Evolutionary conservation across 768 basidiomycete genomes (phyloP).

Genomic region (Leucocoprinus sp.): DNA sequence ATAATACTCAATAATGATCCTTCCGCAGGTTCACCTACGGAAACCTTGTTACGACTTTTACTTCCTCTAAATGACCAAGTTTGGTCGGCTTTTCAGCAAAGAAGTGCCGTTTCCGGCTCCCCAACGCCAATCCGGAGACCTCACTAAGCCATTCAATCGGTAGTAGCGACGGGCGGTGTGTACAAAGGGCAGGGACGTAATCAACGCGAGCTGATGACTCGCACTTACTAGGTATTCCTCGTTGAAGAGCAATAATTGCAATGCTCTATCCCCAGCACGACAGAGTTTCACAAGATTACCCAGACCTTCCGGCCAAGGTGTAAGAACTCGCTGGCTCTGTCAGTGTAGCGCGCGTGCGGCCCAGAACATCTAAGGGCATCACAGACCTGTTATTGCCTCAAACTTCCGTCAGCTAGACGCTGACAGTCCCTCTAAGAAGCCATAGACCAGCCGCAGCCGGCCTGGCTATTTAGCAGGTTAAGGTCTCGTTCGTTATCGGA

Average conservation of each 20-base stretch:
- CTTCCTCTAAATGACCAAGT: slow-evolving; percentile 82
- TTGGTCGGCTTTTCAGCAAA: slow-evolving; percentile 51
- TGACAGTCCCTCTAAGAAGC: slow-evolving; percentile 85
- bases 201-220: slow-evolving; percentile 86
- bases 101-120: slow-evolving; percentile 45
- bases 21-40: slow-evolving; percentile 79
- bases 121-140: slow-evolving; percentile 73
- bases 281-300: slow-evolving; percentile 26
- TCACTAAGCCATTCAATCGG: slow-evolving; percentile 89
- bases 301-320: slow-evolving; percentile 64
- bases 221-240: slow-evolving; percentile 85
- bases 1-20: slow-evolving; percentile 55
- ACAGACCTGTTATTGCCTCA: slow-evolving; percentile 90
- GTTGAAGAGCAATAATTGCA: slow-evolving; percentile 76
- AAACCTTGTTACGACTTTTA: slow-evolving; percentile 80
- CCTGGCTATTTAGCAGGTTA: slow-evolving; percentile 88
- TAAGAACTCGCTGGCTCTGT: slow-evolving; percentile 85
- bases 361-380: slow-evolving; percentile 89
- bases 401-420: slow-evolving; percentile 75
- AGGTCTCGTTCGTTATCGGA: slow-evolving; percentile 93
- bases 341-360: slow-evolving; percentile 84
- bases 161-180: slow-evolving; percentile 87
- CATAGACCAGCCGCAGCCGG: slow-evolving; percentile 63
- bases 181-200: slow-evolving; percentile 89
- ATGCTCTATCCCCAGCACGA: slow-evolving; percentile 12